These are phyloP conservation scores for Massariosphaeria phaeospora DNA, from an alignment of 495 filamentous ascomycete species.

Conservation along the genomic window DNA sequence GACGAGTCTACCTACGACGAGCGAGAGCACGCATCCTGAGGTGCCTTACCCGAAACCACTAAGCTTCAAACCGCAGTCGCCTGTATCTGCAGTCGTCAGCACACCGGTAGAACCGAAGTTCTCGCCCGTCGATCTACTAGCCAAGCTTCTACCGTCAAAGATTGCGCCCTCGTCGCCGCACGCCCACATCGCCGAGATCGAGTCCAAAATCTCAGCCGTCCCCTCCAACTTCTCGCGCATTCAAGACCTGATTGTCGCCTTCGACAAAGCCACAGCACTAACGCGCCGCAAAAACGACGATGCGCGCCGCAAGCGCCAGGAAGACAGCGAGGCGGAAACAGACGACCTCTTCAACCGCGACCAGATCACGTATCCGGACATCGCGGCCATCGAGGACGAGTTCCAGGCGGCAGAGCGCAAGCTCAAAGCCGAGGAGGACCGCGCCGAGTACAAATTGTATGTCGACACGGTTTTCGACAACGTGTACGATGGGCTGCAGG, in stretches of 20 bases:
- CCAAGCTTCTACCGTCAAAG: slow-evolving; percentile 11
- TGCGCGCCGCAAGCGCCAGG: slow-evolving; percentile 50
- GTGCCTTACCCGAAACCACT: slow-evolving; percentile 13
- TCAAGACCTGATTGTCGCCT: slow-evolving; percentile 42
- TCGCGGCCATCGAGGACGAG: slow-evolving; percentile 55
- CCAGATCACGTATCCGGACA: slow-evolving; percentile 59
- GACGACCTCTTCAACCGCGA: slow-evolving; percentile 56
- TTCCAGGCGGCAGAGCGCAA: slow-evolving; percentile 54
- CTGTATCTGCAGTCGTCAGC: neutral
- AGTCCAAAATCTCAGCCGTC: neutral
- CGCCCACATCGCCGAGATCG: slow-evolving; percentile 12
- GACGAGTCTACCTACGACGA: slow-evolving; percentile 13
- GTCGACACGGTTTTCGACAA: slow-evolving; percentile 50
- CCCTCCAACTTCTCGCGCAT: slow-evolving; percentile 49
- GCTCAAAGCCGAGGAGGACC: slow-evolving; percentile 52
- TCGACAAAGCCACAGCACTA: slow-evolving; percentile 46
- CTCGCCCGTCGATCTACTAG: slow-evolving; percentile 2
- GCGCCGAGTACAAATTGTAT: slow-evolving; percentile 52
- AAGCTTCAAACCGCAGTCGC: slow-evolving; percentile 2
- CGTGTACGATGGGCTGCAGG: slow-evolving; percentile 49
- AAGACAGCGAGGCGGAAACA: slow-evolving; percentile 51
- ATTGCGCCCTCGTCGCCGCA: neutral
- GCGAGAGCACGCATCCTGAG: slow-evolving; percentile 1
- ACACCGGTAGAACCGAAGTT: slow-evolving; percentile 1
- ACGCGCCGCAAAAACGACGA: slow-evolving; percentile 46